Conservation (phyloP, 2,329 filamentous ascomycete species). For the Fusarium sp. region DNA sequence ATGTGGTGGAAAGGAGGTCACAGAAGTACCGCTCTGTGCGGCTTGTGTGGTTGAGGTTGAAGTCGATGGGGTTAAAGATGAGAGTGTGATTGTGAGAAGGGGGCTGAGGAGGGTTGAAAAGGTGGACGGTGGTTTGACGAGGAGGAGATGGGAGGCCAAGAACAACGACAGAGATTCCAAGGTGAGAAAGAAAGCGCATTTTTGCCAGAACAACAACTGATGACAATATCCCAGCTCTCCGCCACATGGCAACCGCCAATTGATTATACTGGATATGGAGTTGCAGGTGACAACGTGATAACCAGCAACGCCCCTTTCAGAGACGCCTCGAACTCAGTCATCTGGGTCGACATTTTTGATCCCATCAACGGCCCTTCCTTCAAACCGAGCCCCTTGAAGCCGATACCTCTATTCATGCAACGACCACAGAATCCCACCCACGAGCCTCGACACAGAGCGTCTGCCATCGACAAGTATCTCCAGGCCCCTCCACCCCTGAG, state of each 20-base stretch:
- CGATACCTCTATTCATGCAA: conserved; percentile 62
- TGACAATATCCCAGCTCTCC: conserved; percentile 5
- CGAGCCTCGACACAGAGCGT: conserved; percentile 16
- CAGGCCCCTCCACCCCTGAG: conserved; percentile 17
- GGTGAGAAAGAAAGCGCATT: neutral
- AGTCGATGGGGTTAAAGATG: conserved; percentile 47
- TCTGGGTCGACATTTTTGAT: conserved; percentile 63
- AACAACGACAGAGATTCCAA: conserved; percentile 20
- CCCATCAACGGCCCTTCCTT: conserved; percentile 61
- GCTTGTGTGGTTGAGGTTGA: conserved; percentile 58
- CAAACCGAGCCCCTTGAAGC: conserved; percentile 61
- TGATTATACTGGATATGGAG: conserved; percentile 10
- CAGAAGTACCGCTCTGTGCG: conserved; percentile 61
- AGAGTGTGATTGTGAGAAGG: conserved; percentile 53
- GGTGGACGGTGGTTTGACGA: conserved; percentile 60
- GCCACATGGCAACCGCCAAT: conserved; percentile 5
- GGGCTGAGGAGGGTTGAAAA: conserved; percentile 57
- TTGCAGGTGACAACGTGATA: conserved; percentile 10
- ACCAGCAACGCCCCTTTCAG: conserved; percentile 24
- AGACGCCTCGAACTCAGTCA: conserved; percentile 48
- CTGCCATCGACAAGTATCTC: conserved; percentile 25
- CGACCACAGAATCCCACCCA: conserved; percentile 34
- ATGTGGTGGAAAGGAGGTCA: conserved; percentile 54
- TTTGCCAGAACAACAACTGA: conserved; percentile 2
- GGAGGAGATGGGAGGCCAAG: conserved; percentile 56